These are phyloP conservation scores for Hypoxylon fragiforme DNA, from an alignment of 495 filamentous ascomycete genomes.

Conservation along the genomic window DNA sequence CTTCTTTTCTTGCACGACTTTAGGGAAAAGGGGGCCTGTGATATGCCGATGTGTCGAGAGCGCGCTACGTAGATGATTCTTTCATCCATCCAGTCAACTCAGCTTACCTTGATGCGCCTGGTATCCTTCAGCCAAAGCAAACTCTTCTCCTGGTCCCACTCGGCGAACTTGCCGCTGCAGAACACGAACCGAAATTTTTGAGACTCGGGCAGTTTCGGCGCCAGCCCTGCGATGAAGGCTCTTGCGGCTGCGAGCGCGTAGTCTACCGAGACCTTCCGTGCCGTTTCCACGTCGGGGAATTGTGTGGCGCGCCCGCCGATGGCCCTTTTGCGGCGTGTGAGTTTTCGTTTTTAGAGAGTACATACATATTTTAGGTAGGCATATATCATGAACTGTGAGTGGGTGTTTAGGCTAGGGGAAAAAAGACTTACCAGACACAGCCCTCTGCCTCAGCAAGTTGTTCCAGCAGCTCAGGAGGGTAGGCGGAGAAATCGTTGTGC, in stretches of 20 bases:
- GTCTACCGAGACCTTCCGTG: slow-evolving; percentile 46
- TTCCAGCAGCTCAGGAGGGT: slow-evolving; percentile 42
- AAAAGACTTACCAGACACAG: slow-evolving; percentile 53
- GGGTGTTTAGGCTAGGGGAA: neutral
- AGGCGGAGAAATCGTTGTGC: slow-evolving; percentile 51
- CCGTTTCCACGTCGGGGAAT: slow-evolving; percentile 38
- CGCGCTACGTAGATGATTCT: too few species aligned
- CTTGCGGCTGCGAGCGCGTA: slow-evolving; percentile 48
- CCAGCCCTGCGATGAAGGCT: slow-evolving; percentile 39
- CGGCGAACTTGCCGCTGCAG: slow-evolving; percentile 51
- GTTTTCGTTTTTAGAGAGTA: too few species aligned
- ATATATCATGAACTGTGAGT: too few species aligned
- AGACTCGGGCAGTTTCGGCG: slow-evolving; percentile 24
- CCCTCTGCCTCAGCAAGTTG: slow-evolving; percentile 53
- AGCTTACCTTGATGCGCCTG: slow-evolving; percentile 49
- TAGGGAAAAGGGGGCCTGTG: too few species aligned
- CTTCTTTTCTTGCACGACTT: too few species aligned
- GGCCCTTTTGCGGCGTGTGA: slow-evolving; percentile 27
- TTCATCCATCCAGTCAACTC: neutral
- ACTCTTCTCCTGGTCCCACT: slow-evolving; percentile 50
- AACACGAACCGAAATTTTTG: slow-evolving; percentile 57
- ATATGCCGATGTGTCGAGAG: neutral
- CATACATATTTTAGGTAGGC: too few species aligned
- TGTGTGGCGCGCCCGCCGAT: slow-evolving; percentile 36
- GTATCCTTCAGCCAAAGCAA: slow-evolving; percentile 49